Base-by-base conservation (phyloP, 225 moss, liverwort and hornwort genomes). In the Pleurozium schreberi region DNA sequence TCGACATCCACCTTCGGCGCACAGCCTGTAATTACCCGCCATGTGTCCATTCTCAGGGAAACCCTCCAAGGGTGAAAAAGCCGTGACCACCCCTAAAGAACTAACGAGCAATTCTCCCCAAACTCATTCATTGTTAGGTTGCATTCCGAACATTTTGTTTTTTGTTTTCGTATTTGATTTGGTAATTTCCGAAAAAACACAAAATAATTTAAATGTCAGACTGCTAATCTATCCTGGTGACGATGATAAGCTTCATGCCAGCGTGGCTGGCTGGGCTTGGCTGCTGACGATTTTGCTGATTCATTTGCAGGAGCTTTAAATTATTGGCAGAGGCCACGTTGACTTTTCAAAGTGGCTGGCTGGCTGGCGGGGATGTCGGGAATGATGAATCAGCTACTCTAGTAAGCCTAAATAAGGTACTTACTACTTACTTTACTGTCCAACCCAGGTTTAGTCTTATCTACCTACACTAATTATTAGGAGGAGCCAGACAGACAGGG, bases 31-130 rank as follows among this genome's bases (percentile, higher is more conserved):
- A n/a, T n/a, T n/a, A n/a, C n/a, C n/a, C n/a, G n/a, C n/a, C n/a
- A n/a, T n/a, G n/a, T n/a, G n/a, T n/a, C n/a, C n/a, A n/a, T n/a
- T n/a, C n/a, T n/a, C n/a, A n/a, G n/a, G n/a, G n/a, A n/a, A n/a
- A n/a, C n/a, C n/a, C n/a, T n/a, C n/a, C n/a, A n/a, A n/a, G n/a
- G n/a, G n/a, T n/a, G n/a, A n/a, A n/a, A n/a, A n/a, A n/a, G n/a
- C n/a, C n/a, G n/a, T n/a, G n/a, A n/a, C n/a, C n/a, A n/a, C n/a
- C n/a, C n/a, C n/a, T n/a, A n/a, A n/a, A n/a, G n/a, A 40, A 69
- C 40, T 25, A 73, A 23, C 12, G 0, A 1, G 0, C 1, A 1
- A 40, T 40, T 45, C 27, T 43, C 17, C 1, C 5, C 3, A 1
- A 45, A 45, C 57, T 57, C 71, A 3, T 43, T 9, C n/a, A n/a